Percentiles rank a stretch among this genome's conserved stretches.
Conservation (phyloP, 805 yeast species). For the Metschnikowia koreensis region DNA sequence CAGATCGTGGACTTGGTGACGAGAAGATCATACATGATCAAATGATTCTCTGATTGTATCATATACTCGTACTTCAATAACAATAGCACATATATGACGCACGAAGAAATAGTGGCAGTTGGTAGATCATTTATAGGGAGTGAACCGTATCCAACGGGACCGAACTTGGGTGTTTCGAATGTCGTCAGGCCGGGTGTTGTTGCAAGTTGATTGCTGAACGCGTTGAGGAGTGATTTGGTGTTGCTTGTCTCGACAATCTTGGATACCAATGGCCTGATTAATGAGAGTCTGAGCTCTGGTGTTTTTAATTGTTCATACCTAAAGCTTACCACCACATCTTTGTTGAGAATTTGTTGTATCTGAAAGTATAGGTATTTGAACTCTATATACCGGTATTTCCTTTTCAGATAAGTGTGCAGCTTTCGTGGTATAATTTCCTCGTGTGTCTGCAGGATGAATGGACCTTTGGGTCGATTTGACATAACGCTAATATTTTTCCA, state of each 20-base stretch:
- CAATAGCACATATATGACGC: constrained; percentile 32
- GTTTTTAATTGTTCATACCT: constrained; percentile 51
- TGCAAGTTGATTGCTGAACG: constrained; percentile 24
- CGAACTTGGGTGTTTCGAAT: constrained; percentile 20
- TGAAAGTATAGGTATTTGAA: constrained; percentile 39
- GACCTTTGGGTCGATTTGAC: constrained; percentile 2
- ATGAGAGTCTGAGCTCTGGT: constrained; percentile 48
- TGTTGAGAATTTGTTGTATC: constrained; percentile 43
- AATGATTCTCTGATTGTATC: constrained; percentile 39
- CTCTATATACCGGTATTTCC: constrained; percentile 28
- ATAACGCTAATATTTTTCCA: not conserved
- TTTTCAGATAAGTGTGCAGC: constrained; percentile 5
- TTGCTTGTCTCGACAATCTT: constrained; percentile 39
- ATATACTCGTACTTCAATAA: constrained; percentile 37
- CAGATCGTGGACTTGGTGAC: constrained; percentile 50
- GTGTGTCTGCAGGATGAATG: not conserved
- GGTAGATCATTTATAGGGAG: constrained; percentile 7
- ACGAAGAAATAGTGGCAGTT: constrained; percentile 22
- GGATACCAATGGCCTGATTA: constrained; percentile 47
- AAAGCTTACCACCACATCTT: constrained; percentile 42
- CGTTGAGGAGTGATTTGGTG: constrained; percentile 31
- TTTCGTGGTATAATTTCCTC: constrained; percentile 6
- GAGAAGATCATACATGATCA: constrained; percentile 36
- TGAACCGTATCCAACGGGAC: constrained; percentile 18
- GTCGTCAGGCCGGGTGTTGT: constrained; percentile 5